Evolutionary conservation across 225 moss, liverwort and hornwort species (phyloP), one percentile per base, ranked within the genome.

Genomic region (Physcomitrellopsis africana): DNA sequence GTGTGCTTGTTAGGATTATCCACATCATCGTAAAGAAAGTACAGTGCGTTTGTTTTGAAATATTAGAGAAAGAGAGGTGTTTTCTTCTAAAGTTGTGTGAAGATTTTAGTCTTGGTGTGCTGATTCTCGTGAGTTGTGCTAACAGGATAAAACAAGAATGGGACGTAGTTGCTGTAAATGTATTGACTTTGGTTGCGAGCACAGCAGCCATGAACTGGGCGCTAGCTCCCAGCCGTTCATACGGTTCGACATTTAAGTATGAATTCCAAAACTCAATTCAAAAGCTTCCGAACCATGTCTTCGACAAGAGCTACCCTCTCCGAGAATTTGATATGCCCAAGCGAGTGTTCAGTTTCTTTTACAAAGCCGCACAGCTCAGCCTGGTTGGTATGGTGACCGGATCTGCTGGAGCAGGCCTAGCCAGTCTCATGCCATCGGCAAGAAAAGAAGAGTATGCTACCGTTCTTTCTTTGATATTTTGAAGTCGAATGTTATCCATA

Each of bases 61-160:
- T 7, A 5, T 37, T 7, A 22, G 18, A 15, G 32, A 32, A 17
- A 10, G n/a, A 29, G 53, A 54, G 18, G 14, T 48, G 7, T 69
- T 75, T 20, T 58, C 32, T 37, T 37, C 32, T 37, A 4, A 29
- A 29, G 4, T 4, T 1, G 29, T 4, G 4, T 29, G 32, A 24
- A 24, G 24, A 37, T 1, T 7, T 37, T 37, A 4, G 32, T 70
- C 19, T 68, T 2, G 8, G 52, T 46, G 51, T n/a, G 43, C 57
- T 51, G 49, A 63, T 18, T 23, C 16, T 57, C 1, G n/a, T 74
- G 72, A 18, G 60, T 11, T 83, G 47, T 49, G 2, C 17, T 79
- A 46, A 22, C 91, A 97, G 96, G 85, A 84, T 94, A 70, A 94
- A 87, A 81, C 91, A 97, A 54, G 96, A 97, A 77, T 97, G 94